Base-by-base conservation (phyloP, 768 basidiomycete genomes). In the Paxillus ammoniavirescens region DNA sequence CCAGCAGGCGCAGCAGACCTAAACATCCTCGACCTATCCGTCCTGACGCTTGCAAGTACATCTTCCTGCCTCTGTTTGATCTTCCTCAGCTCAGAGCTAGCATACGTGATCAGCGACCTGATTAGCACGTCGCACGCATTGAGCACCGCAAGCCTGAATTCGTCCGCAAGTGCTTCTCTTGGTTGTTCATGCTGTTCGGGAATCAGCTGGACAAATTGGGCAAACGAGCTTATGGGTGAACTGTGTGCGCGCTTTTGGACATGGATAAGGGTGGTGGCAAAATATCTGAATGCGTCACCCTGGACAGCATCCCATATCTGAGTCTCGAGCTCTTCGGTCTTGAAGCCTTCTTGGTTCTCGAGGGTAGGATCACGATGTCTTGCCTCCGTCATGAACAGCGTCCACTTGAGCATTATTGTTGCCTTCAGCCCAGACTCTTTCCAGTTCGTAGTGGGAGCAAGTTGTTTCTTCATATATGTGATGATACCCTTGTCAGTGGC, bases 1-100 rank as follows among this genome's bases (percentile, higher is more conserved):
- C 72, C 63, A 60, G 76, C 78, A n/a, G 80, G 12, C 7, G 61
- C 72, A 7, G 78, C 54, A 7, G 76, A 77, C 36, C 82, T 72
- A 46, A 77, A 74, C 57, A 68, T 72, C 47, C 86, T 76, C 14
- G 81, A 76, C 26, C 88, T 78, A 64, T 87, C 85, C 4, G 82
- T 78, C 10, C 88, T 79, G 21, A 81, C 80, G 56, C 75, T 84
- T 1, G 87, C 85, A 42, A 91, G 75, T 4, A 87, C 77, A 65
- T 97, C 93, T 68, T 96, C 93, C 66, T 97, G 94, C 30, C 87
- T 75, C 57, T 93, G 90, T 63, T 93, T 91, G 66, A 97, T 88
- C 68, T 91, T 91, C 35, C 88, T 81, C 35, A 91, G 76, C 66
- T 90, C 89, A 0, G 89, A 89, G 7, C 87, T 89, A 3, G 89